Conservation (phyloP, 768 basidiomycete genomes). For the Russula earlei region DNA sequence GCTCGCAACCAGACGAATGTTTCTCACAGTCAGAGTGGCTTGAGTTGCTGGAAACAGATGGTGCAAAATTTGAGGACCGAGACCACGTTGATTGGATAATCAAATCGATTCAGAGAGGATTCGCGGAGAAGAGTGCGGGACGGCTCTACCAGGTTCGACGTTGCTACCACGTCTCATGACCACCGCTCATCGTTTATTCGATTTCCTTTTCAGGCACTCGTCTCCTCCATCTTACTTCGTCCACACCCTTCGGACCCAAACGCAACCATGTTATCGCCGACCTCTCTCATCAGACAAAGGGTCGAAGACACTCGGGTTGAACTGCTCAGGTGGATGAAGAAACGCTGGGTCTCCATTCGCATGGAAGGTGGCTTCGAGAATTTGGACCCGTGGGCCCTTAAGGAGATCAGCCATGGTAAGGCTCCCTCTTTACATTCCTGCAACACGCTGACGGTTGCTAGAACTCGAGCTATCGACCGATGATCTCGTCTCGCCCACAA, state of each 20-base stretch:
- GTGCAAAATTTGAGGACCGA: conserved; percentile 62
- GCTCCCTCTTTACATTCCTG: conserved; percentile 13
- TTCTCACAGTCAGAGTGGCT: conserved; percentile 65
- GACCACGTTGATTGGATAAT: conserved; percentile 76
- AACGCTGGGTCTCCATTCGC: conserved; percentile 66
- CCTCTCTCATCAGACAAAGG: conserved; percentile 58
- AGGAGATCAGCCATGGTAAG: conserved; percentile 80
- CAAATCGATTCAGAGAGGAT: conserved; percentile 50
- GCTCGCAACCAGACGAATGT: conserved; percentile 48
- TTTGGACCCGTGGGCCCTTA: conserved; percentile 80
- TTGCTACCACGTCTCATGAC: neutral
- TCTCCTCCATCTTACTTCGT: conserved; percentile 61
- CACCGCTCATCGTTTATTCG: neutral
- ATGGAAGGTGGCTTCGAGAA: conserved; percentile 71
- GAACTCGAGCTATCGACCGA: conserved; percentile 75
- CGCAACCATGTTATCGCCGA: conserved; percentile 54
- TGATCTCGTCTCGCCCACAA: conserved; percentile 47
- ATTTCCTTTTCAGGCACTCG: conserved; percentile 43
- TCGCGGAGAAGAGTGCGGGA: conserved; percentile 56
- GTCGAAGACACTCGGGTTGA: conserved; percentile 67
- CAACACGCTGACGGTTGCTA: conserved; percentile 24
- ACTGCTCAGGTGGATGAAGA: conserved; percentile 62
- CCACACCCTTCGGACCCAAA: conserved; percentile 51
- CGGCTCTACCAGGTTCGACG: conserved; percentile 63
- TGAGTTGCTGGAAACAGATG: conserved; percentile 65